Percentiles rank a stretch among this genome's conserved stretches.
phyloP scores from a whole-genome alignment of 2,329 filamentous ascomycete genomes.

The Alternaria sp. region DNA sequence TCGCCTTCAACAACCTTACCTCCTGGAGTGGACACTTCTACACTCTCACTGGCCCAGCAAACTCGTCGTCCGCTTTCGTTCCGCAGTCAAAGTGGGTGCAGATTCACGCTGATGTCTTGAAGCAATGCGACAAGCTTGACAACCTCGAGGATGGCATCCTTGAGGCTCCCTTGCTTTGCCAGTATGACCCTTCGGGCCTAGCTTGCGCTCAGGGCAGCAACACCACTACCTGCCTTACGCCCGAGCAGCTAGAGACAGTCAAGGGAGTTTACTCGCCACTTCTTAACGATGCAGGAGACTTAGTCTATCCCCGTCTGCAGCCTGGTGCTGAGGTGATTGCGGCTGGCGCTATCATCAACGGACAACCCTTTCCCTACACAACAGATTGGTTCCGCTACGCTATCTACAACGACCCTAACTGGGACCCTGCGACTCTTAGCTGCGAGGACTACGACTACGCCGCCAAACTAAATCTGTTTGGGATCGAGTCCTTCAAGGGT shows the following conservation, averaged over 20 bases:
- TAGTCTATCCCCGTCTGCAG: conserved; percentile 60
- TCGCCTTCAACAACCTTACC: conserved; percentile 44
- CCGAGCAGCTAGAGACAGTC: conserved; percentile 53
- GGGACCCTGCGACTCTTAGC: conserved; percentile 50
- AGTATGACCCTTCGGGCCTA: conserved; percentile 51
- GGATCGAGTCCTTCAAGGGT: conserved; percentile 52
- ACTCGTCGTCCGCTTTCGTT: conserved; percentile 50
- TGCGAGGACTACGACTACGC: conserved; percentile 52
- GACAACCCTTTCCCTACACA: conserved; percentile 52
- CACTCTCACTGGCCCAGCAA: conserved; percentile 30
- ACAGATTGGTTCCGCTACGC: conserved; percentile 59
- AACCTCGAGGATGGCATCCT: conserved; percentile 58
- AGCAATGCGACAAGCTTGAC: conserved; percentile 60
- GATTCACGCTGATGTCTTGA: conserved; percentile 51
- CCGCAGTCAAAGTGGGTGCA: conserved; percentile 49
- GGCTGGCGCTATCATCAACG: conserved; percentile 48
- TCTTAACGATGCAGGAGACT: conserved; percentile 50
- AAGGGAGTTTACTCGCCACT: conserved; percentile 53
- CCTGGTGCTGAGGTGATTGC: conserved; percentile 55
- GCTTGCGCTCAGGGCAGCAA: conserved; percentile 42
- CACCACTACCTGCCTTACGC: conserved; percentile 53
- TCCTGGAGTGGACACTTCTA: conserved; percentile 45
- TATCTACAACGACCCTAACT: conserved; percentile 55
- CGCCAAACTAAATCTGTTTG: conserved; percentile 44
- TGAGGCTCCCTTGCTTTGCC: conserved; percentile 55